Evolutionary conservation across 1,284 basidiomycete species (phyloP).

Genomic region (Anthracocystis panici-leucophaei): DNA sequence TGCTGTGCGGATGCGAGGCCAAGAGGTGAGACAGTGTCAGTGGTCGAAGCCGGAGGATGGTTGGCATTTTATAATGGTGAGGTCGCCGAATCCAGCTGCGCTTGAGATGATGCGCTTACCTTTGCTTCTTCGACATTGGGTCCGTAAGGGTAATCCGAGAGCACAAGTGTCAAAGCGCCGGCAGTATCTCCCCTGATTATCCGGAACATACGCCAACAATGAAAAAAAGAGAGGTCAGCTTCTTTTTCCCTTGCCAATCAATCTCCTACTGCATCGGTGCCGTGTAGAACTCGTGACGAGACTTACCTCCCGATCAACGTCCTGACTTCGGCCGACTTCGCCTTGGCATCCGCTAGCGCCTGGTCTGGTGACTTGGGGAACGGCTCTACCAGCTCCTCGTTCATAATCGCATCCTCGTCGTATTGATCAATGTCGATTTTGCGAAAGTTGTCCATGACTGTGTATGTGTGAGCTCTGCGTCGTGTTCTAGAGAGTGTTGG

Average conservation of each 20-base stretch:
- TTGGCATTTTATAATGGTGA: not conserved
- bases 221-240: not conserved
- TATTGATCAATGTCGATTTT: constrained; percentile 94
- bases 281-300: too few species aligned
- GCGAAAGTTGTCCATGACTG: constrained; percentile 74
- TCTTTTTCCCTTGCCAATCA: not conserved
- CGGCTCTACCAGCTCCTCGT: constrained; percentile 82
- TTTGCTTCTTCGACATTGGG: constrained; percentile 58
- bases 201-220: not conserved
- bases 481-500: too few species aligned
- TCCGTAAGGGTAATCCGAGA: constrained; percentile 63
- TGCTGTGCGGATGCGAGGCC: constrained; percentile 20
- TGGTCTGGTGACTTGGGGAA: constrained; percentile 84
- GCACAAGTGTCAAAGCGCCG: constrained; percentile 56
- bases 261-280: not conserved
- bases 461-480: not conserved
- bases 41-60: not conserved
- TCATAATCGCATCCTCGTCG: constrained; percentile 89
- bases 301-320: constrained; percentile 71
- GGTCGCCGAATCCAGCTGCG: not conserved
- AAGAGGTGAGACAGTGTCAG: not conserved
- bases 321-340: constrained; percentile 80
- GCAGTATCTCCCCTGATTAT: constrained; percentile 51
- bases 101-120: constrained; percentile 30
- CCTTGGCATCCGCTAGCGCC: constrained; percentile 80